These are phyloP conservation scores for Coemansia sp. DNA, from an alignment of 192 early-diverging fungal genomes.

Conservation along the genomic window DNA sequence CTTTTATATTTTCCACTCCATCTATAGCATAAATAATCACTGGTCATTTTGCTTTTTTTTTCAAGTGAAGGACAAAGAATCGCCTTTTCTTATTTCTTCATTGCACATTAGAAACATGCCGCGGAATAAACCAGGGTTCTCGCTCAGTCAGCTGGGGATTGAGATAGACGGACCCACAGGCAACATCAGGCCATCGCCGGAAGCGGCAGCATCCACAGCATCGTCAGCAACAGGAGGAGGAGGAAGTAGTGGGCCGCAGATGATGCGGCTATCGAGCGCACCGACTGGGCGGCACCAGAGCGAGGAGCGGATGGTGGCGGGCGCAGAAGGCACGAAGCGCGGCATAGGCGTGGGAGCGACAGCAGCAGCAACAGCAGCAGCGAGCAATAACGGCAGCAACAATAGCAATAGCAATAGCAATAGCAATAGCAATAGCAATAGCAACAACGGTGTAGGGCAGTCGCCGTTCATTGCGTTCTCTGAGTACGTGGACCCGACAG, in stretches of 20 bases:
- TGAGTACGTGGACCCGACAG: conserved; percentile 54
- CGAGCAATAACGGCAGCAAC: background rate
- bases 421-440: background rate
- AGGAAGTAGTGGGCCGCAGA: background rate
- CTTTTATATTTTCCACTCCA: no score
- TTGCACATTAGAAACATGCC: conserved; percentile 25
- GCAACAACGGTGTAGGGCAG: background rate
- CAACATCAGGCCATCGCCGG: conserved; percentile 2
- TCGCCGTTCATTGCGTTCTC: conserved; percentile 31
- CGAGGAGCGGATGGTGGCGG: no score
- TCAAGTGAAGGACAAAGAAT: no score
- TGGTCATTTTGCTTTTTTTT: no score
- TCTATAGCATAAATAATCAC: no score
- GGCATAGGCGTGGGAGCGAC: background rate
- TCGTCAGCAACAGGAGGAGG: background rate
- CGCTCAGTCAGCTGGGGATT: conserved; percentile 44
- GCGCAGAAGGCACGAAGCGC: no score
- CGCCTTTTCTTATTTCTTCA: no score
- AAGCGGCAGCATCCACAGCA: background rate
- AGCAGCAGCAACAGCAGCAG: background rate
- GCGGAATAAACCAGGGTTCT: conserved; percentile 47
- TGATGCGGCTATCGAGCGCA: background rate
- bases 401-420: background rate
- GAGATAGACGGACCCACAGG: conserved; percentile 11
- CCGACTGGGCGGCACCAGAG: background rate